Percentiles rank a stretch among this genome's conserved stretches.
Evolutionary conservation across 1,139 yeast genomes (phyloP).

Genomic region (Taphrina confusa): DNA sequence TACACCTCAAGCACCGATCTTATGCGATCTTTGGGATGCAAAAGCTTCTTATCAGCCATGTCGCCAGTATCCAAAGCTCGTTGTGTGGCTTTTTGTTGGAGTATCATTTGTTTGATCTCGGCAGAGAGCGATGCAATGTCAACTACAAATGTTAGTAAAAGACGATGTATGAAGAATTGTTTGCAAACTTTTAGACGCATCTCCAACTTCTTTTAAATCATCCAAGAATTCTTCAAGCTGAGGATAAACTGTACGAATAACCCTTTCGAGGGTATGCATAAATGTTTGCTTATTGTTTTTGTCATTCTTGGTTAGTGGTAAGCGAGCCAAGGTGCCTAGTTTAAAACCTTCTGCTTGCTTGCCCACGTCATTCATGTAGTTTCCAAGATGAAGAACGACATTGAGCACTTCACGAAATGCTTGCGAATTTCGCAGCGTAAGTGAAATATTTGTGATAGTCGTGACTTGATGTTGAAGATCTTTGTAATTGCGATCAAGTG

Average conservation of each 20-base stretch:
- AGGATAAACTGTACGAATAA: constrained; percentile 74
- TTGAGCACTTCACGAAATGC: constrained; percentile 68
- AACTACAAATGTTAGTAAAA: background rate
- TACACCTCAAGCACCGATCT: constrained; percentile 58
- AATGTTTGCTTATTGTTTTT: constrained; percentile 75
- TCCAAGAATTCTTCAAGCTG: constrained; percentile 74
- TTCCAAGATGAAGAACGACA: constrained; percentile 81
- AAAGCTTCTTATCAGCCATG: constrained; percentile 62
- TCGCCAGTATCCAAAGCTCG: constrained; percentile 68
- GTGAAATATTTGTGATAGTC: constrained; percentile 66
- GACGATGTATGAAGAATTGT: constrained; percentile 47
- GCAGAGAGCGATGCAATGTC: constrained; percentile 25
- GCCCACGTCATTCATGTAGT: constrained; percentile 83
- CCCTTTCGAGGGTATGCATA: constrained; percentile 81
- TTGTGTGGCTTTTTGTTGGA: constrained; percentile 40
- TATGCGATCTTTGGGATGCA: constrained; percentile 80
- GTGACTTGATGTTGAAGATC: constrained; percentile 67
- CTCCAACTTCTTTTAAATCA: constrained; percentile 65
- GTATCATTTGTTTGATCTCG: constrained; percentile 12
- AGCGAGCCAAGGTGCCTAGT: constrained; percentile 74
- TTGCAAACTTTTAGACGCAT: constrained; percentile 57
- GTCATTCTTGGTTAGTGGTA: constrained; percentile 80
- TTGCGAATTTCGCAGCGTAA: constrained; percentile 61
- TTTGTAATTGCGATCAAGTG: constrained; percentile 71
- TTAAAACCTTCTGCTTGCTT: constrained; percentile 84